phyloP scores from a whole-genome alignment of 768 basidiomycete species.

The Lactifluus piperatus region DNA sequence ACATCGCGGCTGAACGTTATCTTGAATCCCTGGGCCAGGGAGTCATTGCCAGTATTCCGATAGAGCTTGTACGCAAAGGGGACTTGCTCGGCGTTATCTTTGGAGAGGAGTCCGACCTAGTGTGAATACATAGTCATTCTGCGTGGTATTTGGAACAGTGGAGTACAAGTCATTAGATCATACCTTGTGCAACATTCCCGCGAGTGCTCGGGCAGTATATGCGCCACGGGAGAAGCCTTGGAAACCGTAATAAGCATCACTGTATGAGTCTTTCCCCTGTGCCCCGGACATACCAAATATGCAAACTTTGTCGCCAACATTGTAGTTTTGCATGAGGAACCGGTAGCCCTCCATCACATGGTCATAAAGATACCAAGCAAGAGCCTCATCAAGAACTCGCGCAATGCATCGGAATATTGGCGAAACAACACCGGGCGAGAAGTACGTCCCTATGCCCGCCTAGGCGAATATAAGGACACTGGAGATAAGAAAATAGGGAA shows the following conservation, averaged over 20 bases:
- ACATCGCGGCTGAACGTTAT: constrained; percentile 60
- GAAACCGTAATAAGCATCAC: constrained; percentile 1
- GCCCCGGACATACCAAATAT: constrained; percentile 44
- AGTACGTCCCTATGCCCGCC: constrained; percentile 42
- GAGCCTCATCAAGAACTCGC: constrained; percentile 53
- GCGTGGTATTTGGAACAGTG: not conserved
- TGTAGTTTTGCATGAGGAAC: constrained; percentile 74
- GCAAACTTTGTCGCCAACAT: constrained; percentile 63
- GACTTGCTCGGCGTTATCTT: constrained; percentile 59
- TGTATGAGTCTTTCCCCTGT: constrained; percentile 7
- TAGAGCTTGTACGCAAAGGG: constrained; percentile 71
- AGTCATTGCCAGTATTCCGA: constrained; percentile 42
- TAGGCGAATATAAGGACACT: constrained; percentile 17
- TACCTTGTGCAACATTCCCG: constrained; percentile 60
- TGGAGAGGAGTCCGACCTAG: constrained; percentile 48
- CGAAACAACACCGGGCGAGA: constrained; percentile 58
- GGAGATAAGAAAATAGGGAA: not conserved
- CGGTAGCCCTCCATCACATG: constrained; percentile 71
- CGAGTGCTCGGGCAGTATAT: constrained; percentile 62
- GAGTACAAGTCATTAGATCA: constrained; percentile 24
- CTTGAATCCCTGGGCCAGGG: constrained; percentile 60
- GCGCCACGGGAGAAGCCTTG: constrained; percentile 71
- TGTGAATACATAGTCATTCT: not conserved
- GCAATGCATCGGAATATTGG: constrained; percentile 52
- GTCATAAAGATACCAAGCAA: constrained; percentile 68